A percentile compares a stretch with the other conserved stretches of the same genome.
These are phyloP conservation scores for Clonostachys solani DNA, from an alignment of 2,329 filamentous ascomycete species.

Conservation along the genomic window DNA sequence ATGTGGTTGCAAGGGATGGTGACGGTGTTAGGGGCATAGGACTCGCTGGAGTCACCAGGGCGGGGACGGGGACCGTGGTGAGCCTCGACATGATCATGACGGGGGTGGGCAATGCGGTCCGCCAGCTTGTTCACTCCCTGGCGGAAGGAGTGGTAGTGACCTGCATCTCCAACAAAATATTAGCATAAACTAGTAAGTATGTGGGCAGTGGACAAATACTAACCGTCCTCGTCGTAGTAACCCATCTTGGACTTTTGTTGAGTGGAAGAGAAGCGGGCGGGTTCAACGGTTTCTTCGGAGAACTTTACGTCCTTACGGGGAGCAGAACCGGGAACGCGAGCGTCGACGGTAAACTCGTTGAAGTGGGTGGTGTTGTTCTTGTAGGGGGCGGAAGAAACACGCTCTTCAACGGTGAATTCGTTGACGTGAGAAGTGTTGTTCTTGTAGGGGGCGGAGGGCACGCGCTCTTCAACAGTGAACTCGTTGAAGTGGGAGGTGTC, in stretches of 20 bases:
- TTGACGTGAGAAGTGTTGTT: conserved; percentile 51
- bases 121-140: conserved; percentile 52
- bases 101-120: conserved; percentile 46
- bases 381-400: conserved; percentile 33
- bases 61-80: conserved; percentile 29
- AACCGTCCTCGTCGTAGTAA: conserved; percentile 62
- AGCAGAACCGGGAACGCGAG: conserved; percentile 33
- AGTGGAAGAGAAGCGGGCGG: conserved; percentile 34
- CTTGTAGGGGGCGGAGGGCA: conserved; percentile 20
- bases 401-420: conserved; percentile 61
- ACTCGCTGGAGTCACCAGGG: conserved; percentile 18
- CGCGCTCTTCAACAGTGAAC: conserved; percentile 32
- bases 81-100: conserved; percentile 29
- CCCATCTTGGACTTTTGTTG: conserved; percentile 53
- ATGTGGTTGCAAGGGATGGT: conserved; percentile 99
- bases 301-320: conserved; percentile 54
- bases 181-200: background rate
- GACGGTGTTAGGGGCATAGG: conserved; percentile 71
- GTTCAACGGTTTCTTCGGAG: conserved; percentile 63
- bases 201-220: conserved; percentile 17
- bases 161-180: conserved; percentile 20
- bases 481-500: conserved; percentile 20
- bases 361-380: conserved; percentile 15
- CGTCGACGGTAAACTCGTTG: conserved; percentile 33
- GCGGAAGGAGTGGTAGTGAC: conserved; percentile 56